phyloP scores from a whole-genome alignment of 345 rosid species.

The Corchorus capsularis region DNA sequence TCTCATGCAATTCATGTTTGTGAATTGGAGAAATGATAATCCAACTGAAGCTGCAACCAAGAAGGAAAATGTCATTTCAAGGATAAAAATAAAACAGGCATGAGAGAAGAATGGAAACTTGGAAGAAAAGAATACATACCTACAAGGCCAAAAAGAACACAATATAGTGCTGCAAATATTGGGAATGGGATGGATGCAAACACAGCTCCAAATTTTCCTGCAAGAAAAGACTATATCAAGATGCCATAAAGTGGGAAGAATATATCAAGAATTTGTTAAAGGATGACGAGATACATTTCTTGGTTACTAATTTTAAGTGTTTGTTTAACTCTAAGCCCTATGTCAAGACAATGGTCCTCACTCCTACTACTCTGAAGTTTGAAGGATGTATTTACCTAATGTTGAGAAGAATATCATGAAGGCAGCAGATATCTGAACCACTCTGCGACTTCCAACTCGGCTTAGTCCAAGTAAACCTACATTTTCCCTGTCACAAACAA shows the following conservation, averaged over 20 bases:
- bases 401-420: slow-evolving; percentile 95
- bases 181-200: slow-evolving; percentile 97
- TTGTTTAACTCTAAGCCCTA: background rate
- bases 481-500: slow-evolving; percentile 66
- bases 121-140: slow-evolving; percentile 45
- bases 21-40: slow-evolving; percentile 92
- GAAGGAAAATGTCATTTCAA: background rate
- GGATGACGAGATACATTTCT: background rate
- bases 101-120: background rate
- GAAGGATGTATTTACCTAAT: slow-evolving; percentile 47
- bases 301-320: background rate
- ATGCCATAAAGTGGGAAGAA: background rate
- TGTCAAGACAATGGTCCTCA: background rate
- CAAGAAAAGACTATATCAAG: background rate
- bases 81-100: background rate
- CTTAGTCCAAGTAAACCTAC: slow-evolving; percentile 93
- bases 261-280: background rate
- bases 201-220: slow-evolving; percentile 98
- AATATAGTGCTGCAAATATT: slow-evolving; percentile 82
- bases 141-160: slow-evolving; percentile 88
- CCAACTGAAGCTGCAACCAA: slow-evolving; percentile 78
- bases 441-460: slow-evolving; percentile 97
- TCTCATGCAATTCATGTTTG: slow-evolving; percentile 96
- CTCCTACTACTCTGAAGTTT: background rate
- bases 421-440: slow-evolving; percentile 92